Base-by-base conservation (phyloP, 2,329 filamentous ascomycete species). In the Emergomyces orientalis region DNA sequence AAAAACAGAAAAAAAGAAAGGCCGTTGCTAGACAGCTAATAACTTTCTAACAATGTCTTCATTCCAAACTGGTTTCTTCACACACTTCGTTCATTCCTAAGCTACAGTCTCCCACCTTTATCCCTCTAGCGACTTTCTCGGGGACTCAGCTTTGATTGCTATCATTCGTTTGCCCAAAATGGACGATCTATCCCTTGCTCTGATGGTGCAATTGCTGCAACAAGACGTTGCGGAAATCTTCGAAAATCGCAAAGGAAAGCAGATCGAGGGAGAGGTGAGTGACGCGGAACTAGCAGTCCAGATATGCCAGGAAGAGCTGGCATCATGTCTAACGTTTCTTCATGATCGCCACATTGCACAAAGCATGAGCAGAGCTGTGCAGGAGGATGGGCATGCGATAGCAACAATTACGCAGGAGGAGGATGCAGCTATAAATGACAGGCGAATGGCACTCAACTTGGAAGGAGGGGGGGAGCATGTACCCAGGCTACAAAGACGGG, bases 251-350 rank as follows among this genome's bases (percentile, higher is more conserved):
- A 61, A 61, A 11, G 60, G 47, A 19, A 61, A 61, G 27, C 9
- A 45, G 25, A 13, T 17, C 9, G 45, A 54, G 14, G 47, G 30
- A 1, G 22, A 17, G 22, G 5, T 17, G 32, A 30, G 4, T 22
- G 60, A 61, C 34, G 47, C 27, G 14, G 60, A 61, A 11, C 19
- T 61, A 4, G 60, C 60, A 27, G 13, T 61, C 2, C 47, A 32
- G 13, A 7, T 54, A n/a, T 56, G 55, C 34, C 60, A 55, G 14
- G 47, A 13, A 41, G 60, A 61, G 17, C 34, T 61, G 4, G 11
- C 34, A 9, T n/a, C 8, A 52, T 19, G 19, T 17, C 43, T 43
- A 25, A 3, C 9, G 11, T 27, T 25, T 22, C 60, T 54, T 27
- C 19, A 30, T 6, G 60, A 61, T 30, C 30, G 37, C 2, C 60